These are phyloP conservation scores for Setomelanomma holmii DNA, from an alignment of 2,329 filamentous ascomycete species.

Conservation along the genomic window DNA sequence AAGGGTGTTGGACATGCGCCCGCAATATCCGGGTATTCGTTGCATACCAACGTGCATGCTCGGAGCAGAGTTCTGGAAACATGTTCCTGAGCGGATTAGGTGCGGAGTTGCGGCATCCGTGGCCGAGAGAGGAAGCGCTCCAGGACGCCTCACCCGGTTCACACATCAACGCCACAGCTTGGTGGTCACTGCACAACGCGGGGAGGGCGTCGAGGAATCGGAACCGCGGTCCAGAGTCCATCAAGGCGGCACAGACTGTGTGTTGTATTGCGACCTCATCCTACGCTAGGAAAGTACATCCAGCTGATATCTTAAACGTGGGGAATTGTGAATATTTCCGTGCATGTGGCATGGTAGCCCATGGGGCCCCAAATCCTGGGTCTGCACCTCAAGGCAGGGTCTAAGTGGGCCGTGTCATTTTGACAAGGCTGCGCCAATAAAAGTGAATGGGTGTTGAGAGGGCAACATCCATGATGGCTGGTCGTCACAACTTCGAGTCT, in stretches of 20 bases:
- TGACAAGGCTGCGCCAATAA: background rate
- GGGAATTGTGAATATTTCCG: too few species aligned
- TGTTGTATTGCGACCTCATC: background rate
- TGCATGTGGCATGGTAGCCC: background rate
- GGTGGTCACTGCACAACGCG: background rate
- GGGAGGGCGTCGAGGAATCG: background rate
- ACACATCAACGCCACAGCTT: background rate
- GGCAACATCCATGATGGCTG: too few species aligned
- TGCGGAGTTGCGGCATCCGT: slow-evolving; percentile 12
- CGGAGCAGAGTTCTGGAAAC: slow-evolving; percentile 19
- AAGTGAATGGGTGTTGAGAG: background rate
- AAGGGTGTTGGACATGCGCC: slow-evolving; percentile 12
- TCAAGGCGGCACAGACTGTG: background rate
- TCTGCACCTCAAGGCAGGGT: background rate
- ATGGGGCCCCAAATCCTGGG: background rate
- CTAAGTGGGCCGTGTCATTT: background rate
- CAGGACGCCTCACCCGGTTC: background rate
- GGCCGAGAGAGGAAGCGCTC: background rate
- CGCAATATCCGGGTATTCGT: slow-evolving; percentile 22
- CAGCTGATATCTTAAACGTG: background rate
- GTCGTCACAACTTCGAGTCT: background rate
- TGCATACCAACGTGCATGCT: slow-evolving; percentile 11
- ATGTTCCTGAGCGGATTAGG: slow-evolving; percentile 2
- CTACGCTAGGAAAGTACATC: background rate
- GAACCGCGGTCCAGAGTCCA: background rate